A percentile compares a stretch with the other conserved stretches of the same genome.
Conservation (phyloP, 2,329 filamentous ascomycete genomes). For the Didymella pinodella region DNA sequence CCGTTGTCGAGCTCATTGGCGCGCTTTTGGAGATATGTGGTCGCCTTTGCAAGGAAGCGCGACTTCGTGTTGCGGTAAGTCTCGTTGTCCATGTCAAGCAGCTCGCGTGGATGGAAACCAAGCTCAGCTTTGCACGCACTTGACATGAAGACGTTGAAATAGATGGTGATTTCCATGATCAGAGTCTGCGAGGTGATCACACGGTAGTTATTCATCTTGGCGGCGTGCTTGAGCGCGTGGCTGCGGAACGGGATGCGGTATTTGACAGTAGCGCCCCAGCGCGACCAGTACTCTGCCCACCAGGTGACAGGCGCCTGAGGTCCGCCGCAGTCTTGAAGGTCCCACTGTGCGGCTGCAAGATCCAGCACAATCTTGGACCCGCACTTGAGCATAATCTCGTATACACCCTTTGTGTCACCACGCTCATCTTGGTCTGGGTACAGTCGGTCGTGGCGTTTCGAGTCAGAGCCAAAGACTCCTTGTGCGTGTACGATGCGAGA, state of each 20-base stretch:
- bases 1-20: conserved; percentile 16
- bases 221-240: conserved; percentile 20
- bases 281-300: conserved; percentile 21
- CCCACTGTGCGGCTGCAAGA: conserved; percentile 25
- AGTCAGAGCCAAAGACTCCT: conserved; percentile 8
- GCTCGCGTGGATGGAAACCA: conserved; percentile 7
- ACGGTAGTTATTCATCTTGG: conserved; percentile 16
- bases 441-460: conserved; percentile 17
- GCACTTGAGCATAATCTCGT: conserved; percentile 26
- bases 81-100: conserved; percentile 3
- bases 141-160: conserved; percentile 19
- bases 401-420: conserved; percentile 23
- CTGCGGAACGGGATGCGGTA: conserved; percentile 23
- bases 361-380: conserved; percentile 26
- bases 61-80: background rate
- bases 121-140: conserved; percentile 12
- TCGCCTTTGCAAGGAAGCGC: background rate
- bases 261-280: conserved; percentile 14
- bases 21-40: conserved; percentile 8
- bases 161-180: conserved; percentile 13
- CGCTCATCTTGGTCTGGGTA: conserved; percentile 20
- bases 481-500: conserved; percentile 17
- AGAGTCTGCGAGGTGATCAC: conserved; percentile 21
- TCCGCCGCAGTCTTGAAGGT: conserved; percentile 1
- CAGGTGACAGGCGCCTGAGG: conserved; percentile 16